A percentile compares a stretch with the other conserved stretches of the same genome.
These are phyloP conservation scores for Paraglomus brasilianum DNA, from an alignment of 192 early-diverging fungal genomes.

Conservation along the genomic window DNA sequence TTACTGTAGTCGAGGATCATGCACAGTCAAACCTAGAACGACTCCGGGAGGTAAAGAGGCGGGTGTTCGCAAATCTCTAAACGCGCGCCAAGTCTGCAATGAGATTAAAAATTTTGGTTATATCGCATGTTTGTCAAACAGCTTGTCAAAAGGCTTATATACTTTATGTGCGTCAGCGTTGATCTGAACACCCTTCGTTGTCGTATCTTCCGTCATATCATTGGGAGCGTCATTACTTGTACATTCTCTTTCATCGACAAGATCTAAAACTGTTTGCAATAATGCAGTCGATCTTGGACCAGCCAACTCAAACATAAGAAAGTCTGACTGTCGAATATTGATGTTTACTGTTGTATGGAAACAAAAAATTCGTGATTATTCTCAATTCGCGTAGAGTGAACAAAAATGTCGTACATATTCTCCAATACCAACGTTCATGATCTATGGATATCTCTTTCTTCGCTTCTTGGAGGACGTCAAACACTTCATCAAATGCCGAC, in stretches of 20 bases:
- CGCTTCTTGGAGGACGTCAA: constrained; percentile 35
- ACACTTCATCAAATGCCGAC: constrained; percentile 51
- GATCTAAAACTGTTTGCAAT: constrained; percentile 62
- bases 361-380: no score
- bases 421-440: no score
- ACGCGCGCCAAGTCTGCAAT: constrained; percentile 44
- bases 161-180: constrained; percentile 46
- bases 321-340: constrained; percentile 54
- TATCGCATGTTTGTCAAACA: no score
- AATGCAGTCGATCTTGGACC: constrained; percentile 82
- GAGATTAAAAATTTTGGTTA: neutral
- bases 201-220: no score
- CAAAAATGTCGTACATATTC: no score
- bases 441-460: constrained; percentile 22
- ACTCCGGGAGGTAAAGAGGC: constrained; percentile 76
- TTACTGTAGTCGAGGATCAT: constrained; percentile 83
- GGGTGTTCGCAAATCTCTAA: constrained; percentile 58
- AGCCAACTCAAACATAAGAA: constrained; percentile 81
- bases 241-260: no score
- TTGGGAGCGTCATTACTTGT: constrained; percentile 18
- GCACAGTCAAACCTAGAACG: constrained; percentile 73
- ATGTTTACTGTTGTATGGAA: constrained; percentile 28
- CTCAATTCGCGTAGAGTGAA: no score
- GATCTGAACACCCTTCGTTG: neutral
- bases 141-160: neutral